A percentile compares a stretch with the other conserved stretches of the same genome.
Conservation (phyloP, 139 green algal species). For the Picochlorum sp. region DNA sequence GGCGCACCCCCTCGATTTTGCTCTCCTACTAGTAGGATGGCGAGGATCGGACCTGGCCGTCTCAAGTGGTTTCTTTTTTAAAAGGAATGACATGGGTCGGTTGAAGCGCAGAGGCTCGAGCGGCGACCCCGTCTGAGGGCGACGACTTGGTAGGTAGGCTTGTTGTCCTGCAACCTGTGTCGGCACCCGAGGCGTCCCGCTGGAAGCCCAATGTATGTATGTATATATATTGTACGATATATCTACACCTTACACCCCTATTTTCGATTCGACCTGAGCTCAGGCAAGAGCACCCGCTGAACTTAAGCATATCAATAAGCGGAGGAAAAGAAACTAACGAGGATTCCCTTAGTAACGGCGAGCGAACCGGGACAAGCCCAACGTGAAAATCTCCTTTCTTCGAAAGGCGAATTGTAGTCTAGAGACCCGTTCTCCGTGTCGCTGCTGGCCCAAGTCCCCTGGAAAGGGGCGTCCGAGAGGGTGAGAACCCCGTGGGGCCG, state of each 20-base stretch:
- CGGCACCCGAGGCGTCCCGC: too few relatives aligned
- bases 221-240: too few relatives aligned
- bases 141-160: slow-evolving; percentile 44
- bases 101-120: slow-evolving; percentile 35
- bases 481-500: too few relatives aligned
- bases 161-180: too few relatives aligned
- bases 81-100: neutral
- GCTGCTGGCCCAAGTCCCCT: too few relatives aligned
- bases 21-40: neutral
- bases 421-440: too few relatives aligned
- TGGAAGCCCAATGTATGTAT: too few relatives aligned
- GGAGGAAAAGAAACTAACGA: slow-evolving; percentile 90
- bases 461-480: too few relatives aligned
- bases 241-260: too few relatives aligned
- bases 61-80: neutral
- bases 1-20: slow-evolving; percentile 51
- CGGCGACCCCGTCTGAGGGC: slow-evolving; percentile 31
- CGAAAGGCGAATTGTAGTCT: too few relatives aligned
- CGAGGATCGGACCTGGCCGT: neutral
- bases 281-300: slow-evolving; percentile 82
- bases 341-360: slow-evolving; percentile 87
- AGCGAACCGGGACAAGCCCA: slow-evolving; percentile 84
- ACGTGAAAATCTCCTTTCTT: too few relatives aligned
- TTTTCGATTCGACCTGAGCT: slow-evolving; percentile 67
- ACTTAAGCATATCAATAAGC: slow-evolving; percentile 96